A percentile compares a stretch with the other conserved stretches of the same genome.
Evolutionary conservation across 768 basidiomycete species (phyloP).

Genomic region (Podaxis sp.): DNA sequence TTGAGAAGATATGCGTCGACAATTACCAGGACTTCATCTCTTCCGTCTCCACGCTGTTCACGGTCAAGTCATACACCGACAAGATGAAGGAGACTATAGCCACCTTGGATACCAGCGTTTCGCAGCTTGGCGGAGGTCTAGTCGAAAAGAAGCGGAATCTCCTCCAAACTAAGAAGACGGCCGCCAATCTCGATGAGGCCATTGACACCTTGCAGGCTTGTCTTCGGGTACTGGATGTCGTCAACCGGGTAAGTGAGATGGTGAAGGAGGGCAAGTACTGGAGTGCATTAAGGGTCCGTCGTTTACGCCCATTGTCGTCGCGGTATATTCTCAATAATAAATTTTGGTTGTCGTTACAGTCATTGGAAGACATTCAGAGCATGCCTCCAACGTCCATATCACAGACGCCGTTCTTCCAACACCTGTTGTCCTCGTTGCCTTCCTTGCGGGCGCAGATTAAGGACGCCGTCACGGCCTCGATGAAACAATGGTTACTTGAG

Average conservation of each 20-base stretch:
- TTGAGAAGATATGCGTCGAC: slow-evolving; percentile 92
- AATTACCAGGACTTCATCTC: slow-evolving; percentile 99
- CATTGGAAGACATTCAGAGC: slow-evolving; percentile 91
- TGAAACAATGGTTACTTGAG: slow-evolving; percentile 96
- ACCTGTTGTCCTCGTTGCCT: slow-evolving; percentile 89
- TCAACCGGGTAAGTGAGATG: slow-evolving; percentile 91
- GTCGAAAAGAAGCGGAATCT: slow-evolving; percentile 93
- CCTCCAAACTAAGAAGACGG: slow-evolving; percentile 89
- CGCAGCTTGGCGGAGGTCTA: slow-evolving; percentile 81
- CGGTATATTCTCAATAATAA: slow-evolving; percentile 30
- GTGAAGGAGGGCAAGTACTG: slow-evolving; percentile 93
- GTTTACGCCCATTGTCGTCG: slow-evolving; percentile 29
- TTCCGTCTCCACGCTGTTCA: slow-evolving; percentile 94
- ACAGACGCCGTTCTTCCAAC: slow-evolving; percentile 90
- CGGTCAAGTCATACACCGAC: slow-evolving; percentile 94
- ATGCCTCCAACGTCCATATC: slow-evolving; percentile 88
- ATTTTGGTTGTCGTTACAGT: slow-evolving; percentile 50
- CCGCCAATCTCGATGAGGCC: slow-evolving; percentile 92
- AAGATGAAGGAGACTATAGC: slow-evolving; percentile 90
- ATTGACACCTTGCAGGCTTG: slow-evolving; percentile 95
- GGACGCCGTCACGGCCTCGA: slow-evolving; percentile 89
- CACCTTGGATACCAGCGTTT: slow-evolving; percentile 85
- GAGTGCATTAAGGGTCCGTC: slow-evolving; percentile 90
- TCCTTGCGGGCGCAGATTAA: slow-evolving; percentile 88
- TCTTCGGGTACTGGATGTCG: slow-evolving; percentile 88